Evolutionary conservation across 306 rosid species (phyloP).

Genomic region (Dryas octopetala): DNA sequence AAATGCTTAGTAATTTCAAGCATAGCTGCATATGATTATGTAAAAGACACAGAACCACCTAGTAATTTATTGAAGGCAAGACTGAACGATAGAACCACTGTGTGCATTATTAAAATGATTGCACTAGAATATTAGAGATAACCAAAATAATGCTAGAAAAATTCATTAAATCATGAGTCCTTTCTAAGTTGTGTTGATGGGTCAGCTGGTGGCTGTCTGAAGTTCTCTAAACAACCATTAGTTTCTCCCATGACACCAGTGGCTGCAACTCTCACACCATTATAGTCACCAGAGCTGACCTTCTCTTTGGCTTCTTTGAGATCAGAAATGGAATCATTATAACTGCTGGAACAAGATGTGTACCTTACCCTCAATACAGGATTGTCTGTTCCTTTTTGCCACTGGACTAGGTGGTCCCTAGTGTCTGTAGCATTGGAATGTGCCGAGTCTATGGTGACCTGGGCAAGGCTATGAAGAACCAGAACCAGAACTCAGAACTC

Average conservation of each 20-base stretch:
- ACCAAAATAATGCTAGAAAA: background rate
- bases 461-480: conserved; percentile 2
- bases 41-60: too few species aligned
- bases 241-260: background rate
- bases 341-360: background rate
- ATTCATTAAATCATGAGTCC: background rate
- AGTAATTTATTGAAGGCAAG: too few species aligned
- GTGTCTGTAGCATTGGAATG: background rate
- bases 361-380: background rate
- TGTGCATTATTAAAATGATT: background rate
- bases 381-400: background rate
- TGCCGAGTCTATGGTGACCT: background rate
- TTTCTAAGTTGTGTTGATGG: background rate
- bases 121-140: background rate
- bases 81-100: too few species aligned
- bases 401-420: background rate
- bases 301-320: conserved; percentile 5
- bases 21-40: too few species aligned
- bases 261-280: background rate
- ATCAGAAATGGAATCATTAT: background rate
- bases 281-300: background rate
- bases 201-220: background rate
- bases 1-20: background rate
- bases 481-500: background rate
- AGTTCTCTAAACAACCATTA: conserved; percentile 1